Evolutionary conservation across 176 grass and related monocot species (phyloP), one percentile per base, ranked within the genome.

Genomic region (Eleusine coracana): DNA sequence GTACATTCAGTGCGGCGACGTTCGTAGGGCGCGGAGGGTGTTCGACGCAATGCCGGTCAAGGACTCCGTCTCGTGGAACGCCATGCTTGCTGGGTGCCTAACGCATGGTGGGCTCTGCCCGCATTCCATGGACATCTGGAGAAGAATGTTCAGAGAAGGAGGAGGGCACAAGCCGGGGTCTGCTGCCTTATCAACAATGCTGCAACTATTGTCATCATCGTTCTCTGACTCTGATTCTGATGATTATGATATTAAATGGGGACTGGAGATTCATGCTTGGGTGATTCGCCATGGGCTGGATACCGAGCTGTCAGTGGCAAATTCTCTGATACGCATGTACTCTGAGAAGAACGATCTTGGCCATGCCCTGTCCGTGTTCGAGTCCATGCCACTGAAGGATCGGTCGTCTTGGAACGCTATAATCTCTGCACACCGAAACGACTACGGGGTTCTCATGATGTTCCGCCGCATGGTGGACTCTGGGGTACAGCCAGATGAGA

Each of bases 1-100:
- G 88, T 96, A 92, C 52, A 54, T 80, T 5, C 78, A 64, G 49
- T 96, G 90, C 70, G 93, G 93, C 45, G 80, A 96, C 77, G 63
- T 90, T 18, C 49, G 38, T 41, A 73, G 37, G 60, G 93, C 90
- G 10, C 67, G 83, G 6, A 65, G 31, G 44, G 72, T 87, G 65
- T 92, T 92, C 42, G 88, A 88, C 5, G 76, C 36, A 82, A 92
- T 90, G 51, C 66, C 66, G 10, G 72, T 68, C 7, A 55, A 68
- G 59, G 88, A 92, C 36, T 10, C 25, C 14, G 74, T 86, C 72
- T 88, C 90, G 0, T 96, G 88, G 90, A 92, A 92, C 72, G 56
- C 81, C 31, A 73, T 95, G 90, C 85, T 95, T 29, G 78, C 44
- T 12, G 76, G 83, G 55, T 90, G 68, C 67, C 56, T 87, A 54